Evolutionary conservation across 305 asterid genomes (phyloP), one percentile per base, ranked within the genome.

Genomic region (Coffea humblotiana): DNA sequence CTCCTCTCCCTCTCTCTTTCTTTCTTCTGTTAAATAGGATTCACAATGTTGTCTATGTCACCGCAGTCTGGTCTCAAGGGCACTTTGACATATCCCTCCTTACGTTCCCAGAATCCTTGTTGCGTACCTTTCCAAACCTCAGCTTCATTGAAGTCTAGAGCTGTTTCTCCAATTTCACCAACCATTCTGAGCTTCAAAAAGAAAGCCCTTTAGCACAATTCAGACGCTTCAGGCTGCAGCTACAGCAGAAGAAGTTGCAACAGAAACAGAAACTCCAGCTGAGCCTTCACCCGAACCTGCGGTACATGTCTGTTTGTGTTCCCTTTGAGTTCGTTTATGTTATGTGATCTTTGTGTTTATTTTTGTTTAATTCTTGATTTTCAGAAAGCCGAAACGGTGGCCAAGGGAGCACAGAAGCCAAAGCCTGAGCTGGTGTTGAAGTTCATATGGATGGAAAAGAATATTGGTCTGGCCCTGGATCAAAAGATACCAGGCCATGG

Each of bases 381-480:
- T 60, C 84, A 18, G 84, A 87, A 87, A 51, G 63, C 43, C 3
- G 65, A 77, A 71, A 48, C 37, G 25, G 79, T 71, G 85, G 85
- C 23, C 71, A 82, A 37, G 77, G 82, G 23, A 68, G 89, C 77
- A n/a, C 88, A 64, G 79, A 89, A 83, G 85, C 48, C 27, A 78
- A 91, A 91, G 85, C 98, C 97, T 35, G 86, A 82, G 71, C 85
- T 95, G 29, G 93, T 95, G 45, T 80, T 95, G 84, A 95, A 92
- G 89, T 95, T 95, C 88, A 87, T 93, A 84, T 93, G 97, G 98
- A 95, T 95, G 99, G 99, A 95, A 52, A 95, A 95, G 95, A 95
- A 95, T 84, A 93, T 95, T 4, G 97, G 97, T 15, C 86, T 95
- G 19, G 97, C 87, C 4, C 88, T 93, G 77, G 94, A 95, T 86